Conservation (phyloP, 768 basidiomycete species). For the Lactarius sp. region DNA sequence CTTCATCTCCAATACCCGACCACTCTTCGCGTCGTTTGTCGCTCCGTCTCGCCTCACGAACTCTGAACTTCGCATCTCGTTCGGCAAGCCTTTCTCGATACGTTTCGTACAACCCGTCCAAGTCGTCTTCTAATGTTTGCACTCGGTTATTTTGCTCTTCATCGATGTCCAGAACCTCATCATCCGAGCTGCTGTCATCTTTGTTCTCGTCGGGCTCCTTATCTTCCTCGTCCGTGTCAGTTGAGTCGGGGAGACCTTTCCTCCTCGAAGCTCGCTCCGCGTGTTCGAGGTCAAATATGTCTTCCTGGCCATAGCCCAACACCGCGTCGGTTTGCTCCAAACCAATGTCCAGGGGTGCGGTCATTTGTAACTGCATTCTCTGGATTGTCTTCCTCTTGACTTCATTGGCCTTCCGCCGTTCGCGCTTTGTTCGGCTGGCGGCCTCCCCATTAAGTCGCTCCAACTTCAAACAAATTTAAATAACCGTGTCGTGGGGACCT, state of each 20-base stretch:
- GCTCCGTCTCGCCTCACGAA: constrained; percentile 68
- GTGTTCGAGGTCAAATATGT: constrained; percentile 80
- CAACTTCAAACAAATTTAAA: constrained; percentile 46
- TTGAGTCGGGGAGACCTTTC: constrained; percentile 34
- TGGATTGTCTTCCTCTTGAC: constrained; percentile 81
- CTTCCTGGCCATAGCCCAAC: constrained; percentile 70
- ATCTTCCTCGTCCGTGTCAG: constrained; percentile 34
- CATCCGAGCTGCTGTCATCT: constrained; percentile 39
- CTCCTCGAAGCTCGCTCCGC: constrained; percentile 46
- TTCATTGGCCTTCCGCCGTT: constrained; percentile 84
- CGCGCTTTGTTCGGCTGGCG: constrained; percentile 66
- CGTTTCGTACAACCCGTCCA: constrained; percentile 84
- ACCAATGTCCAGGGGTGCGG: constrained; percentile 94
- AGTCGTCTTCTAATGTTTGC: constrained; percentile 67
- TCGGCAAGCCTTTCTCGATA: constrained; percentile 79
- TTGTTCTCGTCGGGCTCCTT: constrained; percentile 43
- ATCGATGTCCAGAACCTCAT: constrained; percentile 51
- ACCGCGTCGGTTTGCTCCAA: constrained; percentile 75
- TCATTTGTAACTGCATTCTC: constrained; percentile 96
- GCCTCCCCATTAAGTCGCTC: constrained; percentile 78
- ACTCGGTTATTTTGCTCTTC: constrained; percentile 66
- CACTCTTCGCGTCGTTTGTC: constrained; percentile 77
- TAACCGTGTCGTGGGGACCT: constrained; percentile 15
- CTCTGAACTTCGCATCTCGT: constrained; percentile 83
- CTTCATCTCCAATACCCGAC: constrained; percentile 55